These are phyloP conservation scores for Metschnikowia matae DNA, from an alignment of 805 yeast species.

Conservation along the genomic window DNA sequence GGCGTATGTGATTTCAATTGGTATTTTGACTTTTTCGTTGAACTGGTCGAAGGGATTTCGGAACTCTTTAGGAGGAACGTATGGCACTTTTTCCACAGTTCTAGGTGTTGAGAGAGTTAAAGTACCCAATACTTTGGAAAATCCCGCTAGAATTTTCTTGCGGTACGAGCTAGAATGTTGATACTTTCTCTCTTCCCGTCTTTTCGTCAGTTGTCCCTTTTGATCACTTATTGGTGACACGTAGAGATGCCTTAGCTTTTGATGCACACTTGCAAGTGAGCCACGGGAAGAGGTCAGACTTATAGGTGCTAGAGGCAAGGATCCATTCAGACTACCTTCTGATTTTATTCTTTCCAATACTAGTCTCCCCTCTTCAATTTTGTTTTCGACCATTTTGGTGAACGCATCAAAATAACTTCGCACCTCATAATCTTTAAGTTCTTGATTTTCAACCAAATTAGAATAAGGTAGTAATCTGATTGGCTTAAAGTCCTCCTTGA, in stretches of 20 bases:
- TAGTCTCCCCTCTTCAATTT: conserved; percentile 20
- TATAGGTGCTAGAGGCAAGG: conserved; percentile 9
- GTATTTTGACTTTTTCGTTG: conserved; percentile 24
- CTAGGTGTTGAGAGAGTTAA: conserved; percentile 36
- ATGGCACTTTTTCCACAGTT: conserved; percentile 23
- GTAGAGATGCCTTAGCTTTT: conserved; percentile 32
- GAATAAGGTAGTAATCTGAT: conserved; percentile 34
- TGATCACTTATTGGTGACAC: conserved; percentile 21
- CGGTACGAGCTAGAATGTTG: conserved; percentile 30
- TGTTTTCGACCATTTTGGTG: conserved; percentile 25
- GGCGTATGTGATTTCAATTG: conserved; percentile 30
- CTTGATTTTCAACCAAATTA: conserved; percentile 20
- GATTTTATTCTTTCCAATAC: conserved; percentile 10
- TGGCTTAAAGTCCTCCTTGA: conserved; percentile 29
- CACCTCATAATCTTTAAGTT: conserved; percentile 18
- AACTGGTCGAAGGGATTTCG: conserved; percentile 16
- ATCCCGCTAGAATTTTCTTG: conserved; percentile 33
- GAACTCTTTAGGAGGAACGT: conserved; percentile 31
- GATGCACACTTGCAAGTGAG: conserved; percentile 7
- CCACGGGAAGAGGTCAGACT: conserved; percentile 11
- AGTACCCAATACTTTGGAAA: conserved; percentile 27
- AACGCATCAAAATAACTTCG: conserved; percentile 33
- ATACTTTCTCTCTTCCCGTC: conserved; percentile 22
- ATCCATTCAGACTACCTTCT: conserved; percentile 1
- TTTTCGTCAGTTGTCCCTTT: conserved; percentile 13